phyloP scores from a whole-genome alignment of 2,329 filamentous ascomycete genomes.

The Fusarium avenaceum region DNA sequence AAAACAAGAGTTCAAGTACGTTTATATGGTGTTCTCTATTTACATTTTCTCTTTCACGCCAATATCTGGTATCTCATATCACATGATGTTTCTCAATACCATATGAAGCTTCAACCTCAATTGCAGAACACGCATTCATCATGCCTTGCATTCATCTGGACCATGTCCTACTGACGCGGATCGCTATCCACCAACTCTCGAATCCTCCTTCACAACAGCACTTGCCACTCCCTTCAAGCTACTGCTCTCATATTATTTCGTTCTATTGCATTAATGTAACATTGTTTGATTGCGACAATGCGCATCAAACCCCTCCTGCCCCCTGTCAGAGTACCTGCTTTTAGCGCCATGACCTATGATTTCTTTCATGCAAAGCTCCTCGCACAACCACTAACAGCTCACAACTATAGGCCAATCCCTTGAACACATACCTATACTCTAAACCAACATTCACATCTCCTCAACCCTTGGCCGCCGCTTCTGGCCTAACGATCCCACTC shows the following conservation, averaged over 20 bases:
- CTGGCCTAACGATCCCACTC: slow-evolving; percentile 94
- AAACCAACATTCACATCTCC: slow-evolving; percentile 94
- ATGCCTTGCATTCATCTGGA: not conserved
- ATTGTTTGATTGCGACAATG: slow-evolving; percentile 32
- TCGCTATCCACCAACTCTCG: slow-evolving; percentile 13
- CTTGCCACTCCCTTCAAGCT: slow-evolving; percentile 8
- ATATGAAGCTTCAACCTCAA: slow-evolving; percentile 9
- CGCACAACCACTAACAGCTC: slow-evolving; percentile 61
- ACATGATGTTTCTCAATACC: slow-evolving; percentile 11
- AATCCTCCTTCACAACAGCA: slow-evolving; percentile 8
- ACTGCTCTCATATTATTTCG: slow-evolving; percentile 5
- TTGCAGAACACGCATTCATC: not conserved
- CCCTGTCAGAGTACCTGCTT: slow-evolving; percentile 18
- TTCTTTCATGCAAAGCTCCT: slow-evolving; percentile 40
- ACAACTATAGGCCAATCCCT: slow-evolving; percentile 81
- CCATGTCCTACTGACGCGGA: slow-evolving; percentile 11
- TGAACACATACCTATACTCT: slow-evolving; percentile 94
- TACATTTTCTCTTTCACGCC: slow-evolving; percentile 4
- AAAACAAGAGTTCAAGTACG: slow-evolving; percentile 93
- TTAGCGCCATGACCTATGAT: slow-evolving; percentile 30
- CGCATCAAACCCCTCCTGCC: slow-evolving; percentile 23
- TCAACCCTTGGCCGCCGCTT: slow-evolving; percentile 89
- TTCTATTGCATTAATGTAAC: slow-evolving; percentile 24
- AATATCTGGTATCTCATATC: slow-evolving; percentile 3
- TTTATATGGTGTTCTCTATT: slow-evolving; percentile 43